These are phyloP conservation scores for Stachybotrys elegans DNA, from an alignment of 2,329 filamentous ascomycete genomes.

Conservation along the genomic window DNA sequence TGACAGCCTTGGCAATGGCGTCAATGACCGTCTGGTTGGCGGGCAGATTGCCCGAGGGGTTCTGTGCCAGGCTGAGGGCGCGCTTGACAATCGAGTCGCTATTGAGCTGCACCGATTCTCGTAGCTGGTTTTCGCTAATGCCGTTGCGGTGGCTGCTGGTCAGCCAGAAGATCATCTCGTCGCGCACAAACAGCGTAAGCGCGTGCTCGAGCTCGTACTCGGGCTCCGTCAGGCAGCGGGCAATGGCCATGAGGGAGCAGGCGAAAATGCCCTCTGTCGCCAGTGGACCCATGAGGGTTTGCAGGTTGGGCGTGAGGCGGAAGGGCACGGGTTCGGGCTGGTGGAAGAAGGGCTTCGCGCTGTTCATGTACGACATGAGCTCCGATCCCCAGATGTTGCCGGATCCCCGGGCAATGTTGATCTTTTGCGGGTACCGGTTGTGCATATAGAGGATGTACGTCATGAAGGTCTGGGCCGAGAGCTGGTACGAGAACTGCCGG, in stretches of 20 bases:
- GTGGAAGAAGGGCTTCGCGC: slow-evolving; percentile 81
- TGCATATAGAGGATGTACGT: slow-evolving; percentile 98
- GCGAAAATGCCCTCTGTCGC: slow-evolving; percentile 95
- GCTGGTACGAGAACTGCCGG: slow-evolving; percentile 92
- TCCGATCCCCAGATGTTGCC: slow-evolving; percentile 97
- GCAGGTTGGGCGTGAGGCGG: slow-evolving; percentile 92
- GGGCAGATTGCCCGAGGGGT: slow-evolving; percentile 73
- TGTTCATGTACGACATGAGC: slow-evolving; percentile 83
- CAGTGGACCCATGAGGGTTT: slow-evolving; percentile 92
- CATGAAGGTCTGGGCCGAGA: slow-evolving; percentile 94
- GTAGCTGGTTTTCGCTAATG: slow-evolving; percentile 58
- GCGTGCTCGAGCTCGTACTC: slow-evolving; percentile 90
- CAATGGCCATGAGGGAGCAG: slow-evolving; percentile 94
- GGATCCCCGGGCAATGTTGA: slow-evolving; percentile 79
- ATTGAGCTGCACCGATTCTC: slow-evolving; percentile 79
- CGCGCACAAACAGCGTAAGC: slow-evolving; percentile 87
- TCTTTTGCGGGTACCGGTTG: slow-evolving; percentile 91
- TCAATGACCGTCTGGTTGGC: slow-evolving; percentile 98
- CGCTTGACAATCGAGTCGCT: slow-evolving; percentile 89
- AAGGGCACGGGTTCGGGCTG: slow-evolving; percentile 96
- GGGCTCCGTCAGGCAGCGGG: slow-evolving; percentile 86
- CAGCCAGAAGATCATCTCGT: slow-evolving; percentile 98
- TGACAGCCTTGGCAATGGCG: slow-evolving; percentile 84
- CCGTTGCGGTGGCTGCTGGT: slow-evolving; percentile 65
- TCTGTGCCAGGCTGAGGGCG: slow-evolving; percentile 76